Evolutionary conservation across 2,329 filamentous ascomycete genomes (phyloP).

Genomic region (Neurospora sp.): DNA sequence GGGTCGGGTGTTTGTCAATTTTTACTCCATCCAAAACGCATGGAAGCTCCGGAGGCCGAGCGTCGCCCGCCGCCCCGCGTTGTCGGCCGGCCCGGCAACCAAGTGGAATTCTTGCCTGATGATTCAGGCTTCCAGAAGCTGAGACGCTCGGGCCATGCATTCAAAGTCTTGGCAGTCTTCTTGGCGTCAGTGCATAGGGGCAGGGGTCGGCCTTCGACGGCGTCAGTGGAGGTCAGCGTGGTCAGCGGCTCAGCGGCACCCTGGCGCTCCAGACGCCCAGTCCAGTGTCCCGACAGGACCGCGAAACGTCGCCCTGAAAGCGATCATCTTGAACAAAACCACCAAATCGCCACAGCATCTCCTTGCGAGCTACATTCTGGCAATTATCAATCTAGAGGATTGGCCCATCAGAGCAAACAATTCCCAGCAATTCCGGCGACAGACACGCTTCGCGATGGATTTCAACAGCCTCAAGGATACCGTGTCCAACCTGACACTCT

Average conservation of each 20-base stretch:
- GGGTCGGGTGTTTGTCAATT: background rate
- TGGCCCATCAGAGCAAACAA: background rate
- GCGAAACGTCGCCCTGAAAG: background rate
- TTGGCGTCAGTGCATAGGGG: background rate
- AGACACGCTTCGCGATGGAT: slow-evolving; percentile 56
- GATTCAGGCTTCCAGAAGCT: background rate
- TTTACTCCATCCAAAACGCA: background rate
- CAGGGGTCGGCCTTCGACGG: background rate
- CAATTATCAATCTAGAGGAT: background rate
- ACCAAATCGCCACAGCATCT: background rate
- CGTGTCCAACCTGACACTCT: slow-evolving; percentile 85
- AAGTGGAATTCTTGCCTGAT: background rate
- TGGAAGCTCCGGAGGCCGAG: background rate
- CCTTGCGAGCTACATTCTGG: background rate
- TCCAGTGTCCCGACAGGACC: background rate
- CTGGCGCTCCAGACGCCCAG: background rate
- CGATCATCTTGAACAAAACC: background rate
- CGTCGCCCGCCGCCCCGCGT: background rate
- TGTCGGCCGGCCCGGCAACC: background rate
- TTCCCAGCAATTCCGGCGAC: background rate
- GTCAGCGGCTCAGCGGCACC: background rate
- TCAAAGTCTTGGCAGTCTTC: background rate
- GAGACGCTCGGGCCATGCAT: background rate
- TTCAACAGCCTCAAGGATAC: slow-evolving; percentile 74
- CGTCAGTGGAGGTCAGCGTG: background rate